A percentile compares a stretch with the other conserved stretches of the same genome.
phyloP scores from a whole-genome alignment of 805 yeast genomes.

The Limtongia smithiae region DNA sequence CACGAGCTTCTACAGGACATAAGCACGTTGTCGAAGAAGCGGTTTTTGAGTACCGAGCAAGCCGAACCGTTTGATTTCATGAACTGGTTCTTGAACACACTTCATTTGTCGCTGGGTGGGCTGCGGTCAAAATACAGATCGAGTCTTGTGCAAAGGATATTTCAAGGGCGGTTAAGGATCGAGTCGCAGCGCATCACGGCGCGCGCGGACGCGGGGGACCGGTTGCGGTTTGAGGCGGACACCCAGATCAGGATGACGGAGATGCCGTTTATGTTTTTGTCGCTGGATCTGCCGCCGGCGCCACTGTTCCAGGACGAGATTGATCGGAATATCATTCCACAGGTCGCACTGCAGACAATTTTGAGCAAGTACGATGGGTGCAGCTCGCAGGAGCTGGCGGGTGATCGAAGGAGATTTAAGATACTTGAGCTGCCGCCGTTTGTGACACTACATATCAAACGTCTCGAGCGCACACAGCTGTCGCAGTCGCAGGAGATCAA shows the following conservation, averaged over 20 bases:
- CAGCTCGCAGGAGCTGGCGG: constrained; percentile 37
- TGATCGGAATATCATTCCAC: constrained; percentile 49
- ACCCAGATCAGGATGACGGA: constrained; percentile 25
- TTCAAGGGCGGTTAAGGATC: constrained; percentile 54
- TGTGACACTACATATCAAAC: constrained; percentile 54
- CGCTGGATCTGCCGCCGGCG: constrained; percentile 57
- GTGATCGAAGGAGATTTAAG: constrained; percentile 41
- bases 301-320: constrained; percentile 54
- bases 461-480: constrained; percentile 44
- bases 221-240: constrained; percentile 31
- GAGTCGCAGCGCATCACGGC: constrained; percentile 34
- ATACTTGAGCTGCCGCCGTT: constrained; percentile 49
- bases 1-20: constrained; percentile 58
- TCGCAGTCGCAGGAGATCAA: constrained; percentile 45
- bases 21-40: constrained; percentile 43
- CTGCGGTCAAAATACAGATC: constrained; percentile 31
- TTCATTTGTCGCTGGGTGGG: constrained; percentile 40
- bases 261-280: constrained; percentile 49
- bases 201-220: constrained; percentile 32
- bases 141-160: constrained; percentile 38
- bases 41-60: constrained; percentile 41
- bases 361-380: constrained; percentile 40
- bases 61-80: constrained; percentile 56
- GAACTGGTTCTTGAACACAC: constrained; percentile 55
- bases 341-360: constrained; percentile 40